Percentiles rank a stretch among this genome's conserved stretches.
phyloP scores from a whole-genome alignment of 2,329 filamentous ascomycete species.

The Microdochium trichocladiopsis region DNA sequence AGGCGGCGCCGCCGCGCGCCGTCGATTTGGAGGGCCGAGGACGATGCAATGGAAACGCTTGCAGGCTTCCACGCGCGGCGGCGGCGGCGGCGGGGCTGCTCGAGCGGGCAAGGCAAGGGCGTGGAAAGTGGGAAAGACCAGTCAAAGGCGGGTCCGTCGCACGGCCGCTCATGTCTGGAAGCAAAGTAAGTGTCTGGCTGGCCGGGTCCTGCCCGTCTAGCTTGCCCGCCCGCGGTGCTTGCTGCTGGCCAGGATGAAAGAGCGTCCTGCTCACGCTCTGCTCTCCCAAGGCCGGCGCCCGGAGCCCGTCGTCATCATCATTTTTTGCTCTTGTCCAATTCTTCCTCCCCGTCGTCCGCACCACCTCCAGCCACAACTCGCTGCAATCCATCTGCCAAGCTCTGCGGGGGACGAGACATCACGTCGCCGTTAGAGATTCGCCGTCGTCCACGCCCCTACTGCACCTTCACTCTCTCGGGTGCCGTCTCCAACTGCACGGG shows the following conservation, averaged over 20 bases:
- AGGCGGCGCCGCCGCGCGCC: too few species aligned
- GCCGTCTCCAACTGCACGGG: too few species aligned
- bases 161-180: background rate
- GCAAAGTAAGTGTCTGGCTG: background rate
- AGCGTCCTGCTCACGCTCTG: background rate
- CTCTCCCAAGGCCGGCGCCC: background rate
- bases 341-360: background rate
- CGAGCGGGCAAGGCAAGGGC: background rate
- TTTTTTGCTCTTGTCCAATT: background rate
- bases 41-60: too few species aligned
- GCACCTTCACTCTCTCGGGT: too few species aligned
- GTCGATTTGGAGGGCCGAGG: too few species aligned
- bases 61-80: background rate
- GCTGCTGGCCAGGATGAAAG: background rate
- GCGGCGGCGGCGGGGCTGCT: background rate
- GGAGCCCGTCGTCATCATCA: background rate
- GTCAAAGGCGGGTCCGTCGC: too few species aligned
- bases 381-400: too few species aligned
- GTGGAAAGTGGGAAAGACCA: background rate
- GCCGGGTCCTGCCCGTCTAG: background rate
- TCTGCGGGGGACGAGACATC: too few species aligned
- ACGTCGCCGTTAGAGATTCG: too few species aligned
- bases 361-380: background rate
- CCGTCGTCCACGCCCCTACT: too few species aligned
- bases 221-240: background rate